A percentile compares a stretch with the other conserved stretches of the same genome.
phyloP scores from a whole-genome alignment of 129 eudicot species.

The Tagetes patula region DNA sequence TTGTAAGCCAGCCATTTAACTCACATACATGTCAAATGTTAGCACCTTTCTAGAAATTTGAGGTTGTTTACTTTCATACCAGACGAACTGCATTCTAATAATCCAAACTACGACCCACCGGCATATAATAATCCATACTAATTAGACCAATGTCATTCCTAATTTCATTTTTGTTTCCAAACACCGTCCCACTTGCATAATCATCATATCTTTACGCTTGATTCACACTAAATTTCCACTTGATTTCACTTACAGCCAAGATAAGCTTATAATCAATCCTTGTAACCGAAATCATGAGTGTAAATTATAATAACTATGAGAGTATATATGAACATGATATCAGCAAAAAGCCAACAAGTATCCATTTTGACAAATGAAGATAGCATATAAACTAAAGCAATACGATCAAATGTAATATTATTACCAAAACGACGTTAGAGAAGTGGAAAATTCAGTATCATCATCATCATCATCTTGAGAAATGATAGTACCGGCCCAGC shows the following conservation, averaged over 20 bases:
- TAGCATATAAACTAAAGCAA: conserved; percentile 3
- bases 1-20: not conserved
- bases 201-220: too few species aligned
- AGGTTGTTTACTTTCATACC: not conserved
- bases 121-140: not conserved
- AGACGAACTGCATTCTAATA: not conserved
- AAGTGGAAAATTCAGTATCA: conserved; percentile 15
- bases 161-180: too few species aligned
- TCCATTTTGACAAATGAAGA: not conserved
- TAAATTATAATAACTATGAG: too few species aligned
- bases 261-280: too few species aligned
- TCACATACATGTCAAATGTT: conserved; percentile 7
- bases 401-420: not conserved
- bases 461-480: conserved; percentile 40
- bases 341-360: too few species aligned
- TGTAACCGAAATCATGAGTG: too few species aligned
- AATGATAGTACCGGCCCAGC: conserved; percentile 65
- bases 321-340: too few species aligned
- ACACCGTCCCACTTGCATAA: too few species aligned
- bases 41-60: not conserved
- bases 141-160: not conserved
- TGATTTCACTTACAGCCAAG: too few species aligned
- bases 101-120: not conserved
- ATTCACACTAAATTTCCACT: too few species aligned
- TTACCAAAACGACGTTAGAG: conserved; percentile 36